Percentiles rank a stretch among this genome's conserved stretches.
phyloP scores from a whole-genome alignment of 352 stramenopile species.

The Globisporangium sylvaticum region DNA sequence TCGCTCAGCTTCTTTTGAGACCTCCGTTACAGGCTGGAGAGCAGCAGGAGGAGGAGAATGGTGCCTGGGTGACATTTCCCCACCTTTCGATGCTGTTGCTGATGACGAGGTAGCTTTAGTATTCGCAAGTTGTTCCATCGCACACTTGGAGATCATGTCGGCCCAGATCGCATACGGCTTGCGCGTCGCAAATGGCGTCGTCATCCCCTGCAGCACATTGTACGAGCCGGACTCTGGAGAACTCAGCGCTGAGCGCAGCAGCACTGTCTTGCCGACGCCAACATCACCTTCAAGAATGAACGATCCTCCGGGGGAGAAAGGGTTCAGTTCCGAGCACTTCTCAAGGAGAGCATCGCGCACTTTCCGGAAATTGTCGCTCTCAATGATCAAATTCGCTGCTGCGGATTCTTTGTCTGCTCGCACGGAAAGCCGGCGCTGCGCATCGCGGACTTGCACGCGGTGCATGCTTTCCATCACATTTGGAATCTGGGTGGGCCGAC shows the following conservation, averaged over 20 bases:
- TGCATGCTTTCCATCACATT: constrained; percentile 88
- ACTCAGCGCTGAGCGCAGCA: constrained; percentile 62
- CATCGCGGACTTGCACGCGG: constrained; percentile 78
- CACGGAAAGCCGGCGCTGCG: constrained; percentile 56
- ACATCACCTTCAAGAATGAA: constrained; percentile 84
- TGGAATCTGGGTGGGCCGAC: constrained; percentile 41
- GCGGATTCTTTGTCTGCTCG: constrained; percentile 46
- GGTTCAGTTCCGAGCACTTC: constrained; percentile 63
- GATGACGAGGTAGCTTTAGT: not conserved
- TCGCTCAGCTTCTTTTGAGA: constrained; percentile 33
- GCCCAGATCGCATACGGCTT: constrained; percentile 82
- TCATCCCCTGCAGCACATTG: constrained; percentile 63
- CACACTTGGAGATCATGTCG: constrained; percentile 69
- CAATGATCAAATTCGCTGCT: constrained; percentile 42
- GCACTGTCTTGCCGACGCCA: constrained; percentile 75
- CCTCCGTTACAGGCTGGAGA: constrained; percentile 10
- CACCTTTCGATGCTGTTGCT: not conserved
- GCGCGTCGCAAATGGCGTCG: constrained; percentile 66
- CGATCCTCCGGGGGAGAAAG: constrained; percentile 56
- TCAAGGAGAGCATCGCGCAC: constrained; percentile 51
- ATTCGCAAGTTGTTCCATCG: constrained; percentile 23
- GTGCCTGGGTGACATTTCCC: not conserved
- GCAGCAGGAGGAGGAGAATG: not conserved
- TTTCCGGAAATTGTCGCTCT: constrained; percentile 56
- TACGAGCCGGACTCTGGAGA: constrained; percentile 43